A percentile compares a stretch with the other conserved stretches of the same genome.
These are phyloP conservation scores for Sapria himalayana DNA, from an alignment of 345 rosid species.

Conservation along the genomic window DNA sequence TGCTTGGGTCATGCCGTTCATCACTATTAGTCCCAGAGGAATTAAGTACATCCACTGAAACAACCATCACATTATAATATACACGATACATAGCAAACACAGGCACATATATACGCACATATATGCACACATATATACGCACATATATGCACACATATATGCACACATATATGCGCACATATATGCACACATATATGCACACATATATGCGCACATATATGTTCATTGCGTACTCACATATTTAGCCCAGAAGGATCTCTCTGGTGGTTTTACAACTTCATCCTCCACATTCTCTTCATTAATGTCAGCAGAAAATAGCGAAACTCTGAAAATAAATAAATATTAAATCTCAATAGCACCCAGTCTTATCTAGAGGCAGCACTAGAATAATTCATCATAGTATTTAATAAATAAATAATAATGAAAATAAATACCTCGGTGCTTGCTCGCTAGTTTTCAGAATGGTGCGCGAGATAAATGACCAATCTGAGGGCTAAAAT, in stretches of 20 bases:
- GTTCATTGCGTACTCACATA: constrained; percentile 85
- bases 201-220: too few relatives aligned
- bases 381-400: too few relatives aligned
- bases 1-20: constrained; percentile 89
- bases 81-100: not conserved
- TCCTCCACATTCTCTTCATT: constrained; percentile 47
- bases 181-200: not conserved
- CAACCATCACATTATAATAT: not conserved
- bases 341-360: not conserved
- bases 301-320: constrained; percentile 48
- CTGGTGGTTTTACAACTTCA: constrained; percentile 45
- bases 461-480: constrained; percentile 62
- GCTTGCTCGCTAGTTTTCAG: constrained; percentile 73
- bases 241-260: constrained; percentile 89
- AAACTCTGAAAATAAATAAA: constrained; percentile 30
- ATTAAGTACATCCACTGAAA: constrained; percentile 89
- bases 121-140: too few relatives aligned
- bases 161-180: too few relatives aligned
- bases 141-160: too few relatives aligned
- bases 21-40: constrained; percentile 75
- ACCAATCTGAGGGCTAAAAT: constrained; percentile 76
- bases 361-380: too few relatives aligned
- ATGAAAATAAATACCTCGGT: constrained; percentile 32
- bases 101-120: too few relatives aligned
- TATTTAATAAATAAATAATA: not conserved